Evolutionary conservation across 768 basidiomycete species (phyloP).

Genomic region (Mycena olivaceomarginata): DNA sequence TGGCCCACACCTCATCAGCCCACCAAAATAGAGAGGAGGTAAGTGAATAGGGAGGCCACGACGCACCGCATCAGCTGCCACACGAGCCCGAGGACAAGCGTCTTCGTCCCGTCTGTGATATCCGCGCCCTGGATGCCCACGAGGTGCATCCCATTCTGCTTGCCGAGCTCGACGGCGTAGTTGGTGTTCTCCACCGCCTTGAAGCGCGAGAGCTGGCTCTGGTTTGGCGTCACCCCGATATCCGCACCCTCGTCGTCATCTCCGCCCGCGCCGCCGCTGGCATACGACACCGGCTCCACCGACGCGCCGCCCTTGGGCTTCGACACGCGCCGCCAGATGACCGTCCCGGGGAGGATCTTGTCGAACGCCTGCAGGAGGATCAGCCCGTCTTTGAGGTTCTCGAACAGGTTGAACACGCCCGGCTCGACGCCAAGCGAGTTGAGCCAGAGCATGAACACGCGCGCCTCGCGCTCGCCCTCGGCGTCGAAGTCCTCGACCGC

Average conservation of each 20-base stretch:
- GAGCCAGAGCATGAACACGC: slow-evolving; percentile 98
- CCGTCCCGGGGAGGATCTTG: slow-evolving; percentile 93
- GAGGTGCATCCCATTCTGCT: slow-evolving; percentile 94
- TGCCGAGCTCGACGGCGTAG: slow-evolving; percentile 94
- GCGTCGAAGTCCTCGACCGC: slow-evolving; percentile 98
- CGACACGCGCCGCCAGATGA: slow-evolving; percentile 96
- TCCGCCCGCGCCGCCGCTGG: slow-evolving; percentile 57
- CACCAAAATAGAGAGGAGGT: not conserved
- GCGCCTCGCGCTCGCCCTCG: slow-evolving; percentile 98
- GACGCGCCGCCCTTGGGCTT: slow-evolving; percentile 86
- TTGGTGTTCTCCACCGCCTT: slow-evolving; percentile 99
- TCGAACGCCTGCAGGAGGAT: slow-evolving; percentile 97
- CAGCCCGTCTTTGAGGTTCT: slow-evolving; percentile 95
- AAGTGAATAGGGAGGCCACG: not conserved
- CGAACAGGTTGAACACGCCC: slow-evolving; percentile 96
- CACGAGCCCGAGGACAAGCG: slow-evolving; percentile 95
- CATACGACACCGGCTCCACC: slow-evolving; percentile 60
- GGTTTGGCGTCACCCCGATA: slow-evolving; percentile 89
- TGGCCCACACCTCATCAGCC: not conserved
- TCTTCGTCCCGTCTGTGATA: slow-evolving; percentile 95
- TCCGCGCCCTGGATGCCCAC: slow-evolving; percentile 99
- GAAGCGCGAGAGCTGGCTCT: slow-evolving; percentile 92
- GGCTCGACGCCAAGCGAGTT: slow-evolving; percentile 98
- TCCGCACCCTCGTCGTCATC: slow-evolving; percentile 84
- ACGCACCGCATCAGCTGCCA: slow-evolving; percentile 97